Base-by-base conservation (phyloP, 2,329 filamentous ascomycete genomes). In the Neonectria neomacrospora region DNA sequence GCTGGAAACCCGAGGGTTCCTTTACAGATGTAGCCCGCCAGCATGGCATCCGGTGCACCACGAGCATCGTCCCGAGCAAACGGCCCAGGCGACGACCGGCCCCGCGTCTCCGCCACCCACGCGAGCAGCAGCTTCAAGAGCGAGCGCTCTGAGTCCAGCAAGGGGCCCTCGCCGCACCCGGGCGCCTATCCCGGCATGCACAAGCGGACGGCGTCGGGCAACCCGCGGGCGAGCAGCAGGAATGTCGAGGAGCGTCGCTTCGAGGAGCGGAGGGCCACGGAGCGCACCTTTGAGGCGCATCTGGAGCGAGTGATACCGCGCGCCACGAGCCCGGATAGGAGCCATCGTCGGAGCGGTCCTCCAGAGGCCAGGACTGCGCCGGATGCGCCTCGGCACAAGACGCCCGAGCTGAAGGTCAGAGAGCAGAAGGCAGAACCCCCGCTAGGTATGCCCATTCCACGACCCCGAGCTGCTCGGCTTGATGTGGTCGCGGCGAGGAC, bases 251-350 rank as follows among this genome's bases (percentile, higher is more conserved):
- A 81, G 61, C 70, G 79, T 18, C 74, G 76, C n/a, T 77, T 79
- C 61, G 85, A 87, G 66, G 84, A 87, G 74, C 79, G 86, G 66
- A 81, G 85, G 72, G 71, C 79, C 32, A 88, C 84, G 8, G 88
- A 90, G 76, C 82, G 73, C 74, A 83, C 71, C 74, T 87, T 76
- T 58, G 83, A 89, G 63, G 87, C 88, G 48, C 89, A 87, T 22
- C 81, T 86, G 61, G 90, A 93, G 73, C 88, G 87, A 58, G 75
- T 89, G 58, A 83, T 87, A 37, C 81, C 71, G 61, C 84, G 88
- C 61, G 83, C 83, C 8, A 85, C 82, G 73, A 92, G 90, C 70
- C 85, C 89, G 1, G 85, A 85, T 50, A 81, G 82, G 65, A 83
- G 87, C 5, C 83, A 84, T 54, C 78, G 82, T 48, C 78, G 81